Percentiles rank a stretch among this genome's conserved stretches.
Evolutionary conservation across 1,139 yeast species (phyloP).

Genomic region (Magnusiomyces paraingens): DNA sequence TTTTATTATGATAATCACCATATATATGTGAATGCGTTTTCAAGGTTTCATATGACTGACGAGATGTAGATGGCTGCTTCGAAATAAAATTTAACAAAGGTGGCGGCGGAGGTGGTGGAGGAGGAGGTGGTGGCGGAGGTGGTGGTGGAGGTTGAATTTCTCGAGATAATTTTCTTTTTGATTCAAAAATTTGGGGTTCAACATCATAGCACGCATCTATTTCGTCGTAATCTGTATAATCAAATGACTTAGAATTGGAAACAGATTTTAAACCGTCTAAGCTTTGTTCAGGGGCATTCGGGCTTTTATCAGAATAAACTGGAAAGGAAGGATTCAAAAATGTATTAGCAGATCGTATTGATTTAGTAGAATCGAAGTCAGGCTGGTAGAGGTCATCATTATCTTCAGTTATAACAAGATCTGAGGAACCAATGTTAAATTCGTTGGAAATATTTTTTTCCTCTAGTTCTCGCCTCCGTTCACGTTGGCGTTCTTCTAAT

Average conservation of each 20-base stretch:
- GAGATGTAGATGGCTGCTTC: too few relatives aligned
- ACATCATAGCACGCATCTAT: not conserved
- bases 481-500: not conserved
- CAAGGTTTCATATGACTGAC: too few relatives aligned
- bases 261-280: not conserved
- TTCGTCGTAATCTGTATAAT: not conserved
- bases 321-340: slow-evolving; percentile 2
- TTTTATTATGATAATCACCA: too few relatives aligned
- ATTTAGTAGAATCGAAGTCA: not conserved
- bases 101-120: slow-evolving; percentile 8
- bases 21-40: too few relatives aligned
- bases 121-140: slow-evolving; percentile 4
- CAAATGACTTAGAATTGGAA: not conserved
- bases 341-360: not conserved
- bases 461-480: not conserved
- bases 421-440: not conserved
- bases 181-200: not conserved
- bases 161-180: not conserved
- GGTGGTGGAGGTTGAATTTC: not conserved
- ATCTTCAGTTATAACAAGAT: not conserved
- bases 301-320: slow-evolving; percentile 17
- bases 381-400: not conserved
- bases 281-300: not conserved
- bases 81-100: too few relatives aligned
- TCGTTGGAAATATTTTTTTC: not conserved